Base-by-base conservation (phyloP, 805 yeast genomes). In the Cyberlindnera subsufficiens region DNA sequence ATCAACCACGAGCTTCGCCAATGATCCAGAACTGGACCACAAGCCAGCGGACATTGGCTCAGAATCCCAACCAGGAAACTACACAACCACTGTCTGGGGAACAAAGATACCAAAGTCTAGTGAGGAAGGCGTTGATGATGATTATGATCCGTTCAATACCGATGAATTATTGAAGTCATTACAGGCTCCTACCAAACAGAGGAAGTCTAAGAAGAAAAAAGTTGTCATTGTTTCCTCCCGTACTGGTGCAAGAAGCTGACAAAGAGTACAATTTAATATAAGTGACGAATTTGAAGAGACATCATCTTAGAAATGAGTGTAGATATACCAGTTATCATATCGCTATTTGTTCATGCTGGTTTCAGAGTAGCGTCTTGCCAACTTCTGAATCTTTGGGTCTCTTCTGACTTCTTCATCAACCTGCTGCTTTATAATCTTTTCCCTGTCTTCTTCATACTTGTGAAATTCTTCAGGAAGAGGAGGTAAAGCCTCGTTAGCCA, bases 401-500 rank as follows among this genome's bases (percentile, higher is more conserved):
- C 46, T 39, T 17, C 36, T 40, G 4, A 54, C 54, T 22, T 46
- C 52, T 5, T 59, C 64, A 32, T 63, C 66, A 40, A 68, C 61
- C 39, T 59, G 59, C 40, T 59, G 58, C 33, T 62, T 56, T 30
- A 77, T 58, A 45, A 69, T 58, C 47, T 65, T 67, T 47, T 70
- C 68, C 61, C 77, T 63, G 55, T 72, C 73, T 44, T 56, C 55
- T 61, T 68, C 59, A 67, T 77, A 52, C 58, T 59, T 54, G 58
- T 66, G 50, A 54, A 73, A 58, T 54, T 85, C 86, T 40, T 78
- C 85, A 3, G 69, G 65, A 5, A 80, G 63, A 4, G 98, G 98
- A 2, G 99, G 99, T 57, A 91, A 62, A 19, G 86, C 83, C 68
- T 91, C 99, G 61, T 91, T 93, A 32, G 71, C 72, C 53, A 83